Conservation (phyloP, 2,329 filamentous ascomycete species). For the Tympanopsis confertula region DNA sequence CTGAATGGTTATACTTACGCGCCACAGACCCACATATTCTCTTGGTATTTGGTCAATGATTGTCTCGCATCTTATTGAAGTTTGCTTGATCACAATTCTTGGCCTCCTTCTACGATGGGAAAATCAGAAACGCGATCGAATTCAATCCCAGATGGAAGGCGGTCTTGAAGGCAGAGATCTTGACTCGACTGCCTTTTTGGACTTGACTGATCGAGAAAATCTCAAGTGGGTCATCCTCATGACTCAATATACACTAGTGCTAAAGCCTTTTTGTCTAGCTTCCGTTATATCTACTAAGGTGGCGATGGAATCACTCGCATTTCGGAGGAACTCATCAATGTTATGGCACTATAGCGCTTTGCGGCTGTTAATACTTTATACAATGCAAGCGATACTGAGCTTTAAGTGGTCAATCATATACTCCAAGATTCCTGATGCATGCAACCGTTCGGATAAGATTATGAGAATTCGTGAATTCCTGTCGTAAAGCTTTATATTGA, state of each 20-base stretch:
- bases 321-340: background rate
- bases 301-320: background rate
- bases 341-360: background rate
- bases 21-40: conserved; percentile 24
- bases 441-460: no score
- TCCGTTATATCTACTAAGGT: conserved; percentile 11
- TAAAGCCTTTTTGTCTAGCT: conserved; percentile 5
- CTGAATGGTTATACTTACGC: background rate
- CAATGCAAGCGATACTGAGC: background rate
- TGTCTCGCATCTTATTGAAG: conserved; percentile 36
- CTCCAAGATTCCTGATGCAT: background rate
- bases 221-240: conserved; percentile 19
- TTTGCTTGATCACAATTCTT: conserved; percentile 25
- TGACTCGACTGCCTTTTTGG: conserved; percentile 33
- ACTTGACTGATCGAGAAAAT: conserved; percentile 37
- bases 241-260: background rate
- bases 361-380: background rate
- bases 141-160: conserved; percentile 29
- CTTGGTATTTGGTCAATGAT: conserved; percentile 43
- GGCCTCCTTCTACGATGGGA: conserved; percentile 31
- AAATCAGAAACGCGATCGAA: conserved; percentile 31
- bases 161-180: conserved; percentile 28
- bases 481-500: no score
- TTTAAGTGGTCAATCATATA: background rate
- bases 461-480: no score